phyloP scores from a whole-genome alignment of 768 basidiomycete species.

The Floccularia luteovirens region DNA sequence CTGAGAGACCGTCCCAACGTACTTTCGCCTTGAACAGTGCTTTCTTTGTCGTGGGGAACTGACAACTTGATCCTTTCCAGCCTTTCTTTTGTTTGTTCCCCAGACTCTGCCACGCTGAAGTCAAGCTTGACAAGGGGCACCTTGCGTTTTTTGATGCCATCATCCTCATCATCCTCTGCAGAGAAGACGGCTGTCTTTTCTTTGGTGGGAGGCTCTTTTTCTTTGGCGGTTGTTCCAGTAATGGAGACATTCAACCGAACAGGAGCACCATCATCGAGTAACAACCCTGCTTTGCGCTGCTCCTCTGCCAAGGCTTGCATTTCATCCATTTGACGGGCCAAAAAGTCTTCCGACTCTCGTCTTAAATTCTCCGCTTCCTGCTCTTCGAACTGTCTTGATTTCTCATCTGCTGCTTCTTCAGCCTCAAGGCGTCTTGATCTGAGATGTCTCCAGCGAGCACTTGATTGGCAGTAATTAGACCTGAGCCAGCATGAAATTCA shows the following conservation, averaged over 20 bases:
- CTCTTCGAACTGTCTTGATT: constrained; percentile 76
- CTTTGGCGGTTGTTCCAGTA: constrained; percentile 38
- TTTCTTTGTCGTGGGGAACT: constrained; percentile 73
- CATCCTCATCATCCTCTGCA: constrained; percentile 84
- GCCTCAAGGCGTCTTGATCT: constrained; percentile 63
- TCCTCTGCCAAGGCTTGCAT: constrained; percentile 89
- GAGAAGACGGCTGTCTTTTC: constrained; percentile 63
- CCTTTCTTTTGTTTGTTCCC: constrained; percentile 72
- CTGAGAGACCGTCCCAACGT: constrained; percentile 85
- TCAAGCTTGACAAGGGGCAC: constrained; percentile 87
- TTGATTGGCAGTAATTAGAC: constrained; percentile 16
- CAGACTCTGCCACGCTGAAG: constrained; percentile 74
- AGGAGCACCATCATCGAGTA: constrained; percentile 88
- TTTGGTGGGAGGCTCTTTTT: constrained; percentile 33
- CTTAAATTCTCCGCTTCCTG: constrained; percentile 84
- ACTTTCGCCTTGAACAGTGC: constrained; percentile 79
- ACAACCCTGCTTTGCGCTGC: constrained; percentile 83
- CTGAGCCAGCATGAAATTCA: not conserved
- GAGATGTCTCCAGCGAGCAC: constrained; percentile 80
- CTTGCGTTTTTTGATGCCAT: constrained; percentile 75
- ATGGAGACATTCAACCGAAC: constrained; percentile 80
- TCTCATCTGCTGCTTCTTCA: constrained; percentile 80
- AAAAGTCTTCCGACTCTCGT: constrained; percentile 88
- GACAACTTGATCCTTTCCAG: constrained; percentile 69
- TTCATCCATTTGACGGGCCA: constrained; percentile 92